Conservation (phyloP, 2,329 filamentous ascomycete genomes). For the Fusarium sp. region DNA sequence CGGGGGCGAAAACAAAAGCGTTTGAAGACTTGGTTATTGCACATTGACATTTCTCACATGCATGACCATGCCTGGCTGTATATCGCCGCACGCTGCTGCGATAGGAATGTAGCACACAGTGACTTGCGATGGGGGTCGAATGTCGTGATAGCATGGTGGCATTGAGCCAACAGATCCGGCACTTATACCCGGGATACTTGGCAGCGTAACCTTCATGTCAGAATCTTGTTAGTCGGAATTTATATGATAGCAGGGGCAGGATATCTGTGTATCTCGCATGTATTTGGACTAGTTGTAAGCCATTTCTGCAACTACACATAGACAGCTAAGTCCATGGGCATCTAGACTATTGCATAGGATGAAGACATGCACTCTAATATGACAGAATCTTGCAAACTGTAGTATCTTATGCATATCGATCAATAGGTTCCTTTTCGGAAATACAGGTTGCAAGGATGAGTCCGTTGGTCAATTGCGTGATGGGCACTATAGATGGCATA, state of each 20-base stretch:
- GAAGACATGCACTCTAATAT: neutral
- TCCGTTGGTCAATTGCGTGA: slow-evolving; percentile 23
- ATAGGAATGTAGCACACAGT: neutral
- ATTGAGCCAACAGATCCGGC: neutral
- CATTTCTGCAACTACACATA: neutral
- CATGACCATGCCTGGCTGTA: neutral
- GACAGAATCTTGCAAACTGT: neutral
- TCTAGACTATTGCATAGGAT: neutral
- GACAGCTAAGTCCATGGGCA: neutral
- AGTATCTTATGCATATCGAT: neutral
- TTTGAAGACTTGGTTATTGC: neutral
- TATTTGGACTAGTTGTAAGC: neutral
- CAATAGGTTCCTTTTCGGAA: neutral
- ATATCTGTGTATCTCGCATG: neutral
- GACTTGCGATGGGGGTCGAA: neutral
- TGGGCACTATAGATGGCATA: slow-evolving; percentile 14
- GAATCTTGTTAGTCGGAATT: neutral
- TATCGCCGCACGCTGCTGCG: neutral
- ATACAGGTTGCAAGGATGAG: neutral
- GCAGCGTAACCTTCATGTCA: neutral
- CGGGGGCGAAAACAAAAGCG: slow-evolving; percentile 18
- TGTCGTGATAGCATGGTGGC: slow-evolving; percentile 17
- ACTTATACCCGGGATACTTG: neutral
- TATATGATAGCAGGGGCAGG: neutral
- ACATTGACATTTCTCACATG: neutral